These are phyloP conservation scores for Pilasporangium apinafurcum DNA, from an alignment of 352 stramenopile genomes.

Conservation along the genomic window DNA sequence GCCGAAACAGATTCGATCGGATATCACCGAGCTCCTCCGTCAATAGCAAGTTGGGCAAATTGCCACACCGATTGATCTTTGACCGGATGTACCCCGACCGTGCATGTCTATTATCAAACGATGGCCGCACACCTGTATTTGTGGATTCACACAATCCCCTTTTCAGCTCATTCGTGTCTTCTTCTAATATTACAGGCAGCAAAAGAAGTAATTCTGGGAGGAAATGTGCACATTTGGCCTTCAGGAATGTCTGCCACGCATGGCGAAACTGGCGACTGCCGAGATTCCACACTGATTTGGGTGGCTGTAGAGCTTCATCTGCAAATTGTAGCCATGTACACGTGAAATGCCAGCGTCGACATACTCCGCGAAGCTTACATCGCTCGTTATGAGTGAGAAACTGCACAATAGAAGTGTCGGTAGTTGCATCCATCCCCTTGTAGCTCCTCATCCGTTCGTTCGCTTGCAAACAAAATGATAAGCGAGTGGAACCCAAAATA, in stretches of 20 bases:
- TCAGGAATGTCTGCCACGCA: slow-evolving; percentile 48
- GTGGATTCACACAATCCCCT: slow-evolving; percentile 9
- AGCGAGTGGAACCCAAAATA: too few relatives aligned
- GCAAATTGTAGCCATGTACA: slow-evolving; percentile 37
- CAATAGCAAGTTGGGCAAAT: slow-evolving; percentile 52
- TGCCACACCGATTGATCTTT: slow-evolving; percentile 71
- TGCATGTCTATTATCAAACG: slow-evolving; percentile 47
- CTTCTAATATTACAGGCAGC: slow-evolving; percentile 19
- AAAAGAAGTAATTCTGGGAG: slow-evolving; percentile 23
- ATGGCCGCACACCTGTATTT: slow-evolving; percentile 56
- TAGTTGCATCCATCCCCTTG: slow-evolving; percentile 22
- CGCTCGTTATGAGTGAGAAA: slow-evolving; percentile 44
- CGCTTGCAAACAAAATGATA: too few relatives aligned
- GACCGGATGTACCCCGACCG: slow-evolving; percentile 55
- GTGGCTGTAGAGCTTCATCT: slow-evolving; percentile 12
- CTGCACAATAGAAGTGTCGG: slow-evolving; percentile 15
- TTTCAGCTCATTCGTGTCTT: slow-evolving; percentile 26
- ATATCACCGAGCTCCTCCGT: slow-evolving; percentile 38
- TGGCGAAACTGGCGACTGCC: slow-evolving; percentile 46
- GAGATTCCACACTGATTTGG: slow-evolving; percentile 49
- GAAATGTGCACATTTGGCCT: slow-evolving; percentile 22
- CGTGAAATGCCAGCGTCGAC: slow-evolving; percentile 50
- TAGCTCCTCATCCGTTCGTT: too few relatives aligned
- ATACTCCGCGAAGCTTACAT: slow-evolving; percentile 33
- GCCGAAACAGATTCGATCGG: slow-evolving; percentile 50